A percentile compares a stretch with the other conserved stretches of the same genome.
These are phyloP conservation scores for Endoconidiophora polonica DNA, from an alignment of 2,329 filamentous ascomycete species.

Conservation along the genomic window DNA sequence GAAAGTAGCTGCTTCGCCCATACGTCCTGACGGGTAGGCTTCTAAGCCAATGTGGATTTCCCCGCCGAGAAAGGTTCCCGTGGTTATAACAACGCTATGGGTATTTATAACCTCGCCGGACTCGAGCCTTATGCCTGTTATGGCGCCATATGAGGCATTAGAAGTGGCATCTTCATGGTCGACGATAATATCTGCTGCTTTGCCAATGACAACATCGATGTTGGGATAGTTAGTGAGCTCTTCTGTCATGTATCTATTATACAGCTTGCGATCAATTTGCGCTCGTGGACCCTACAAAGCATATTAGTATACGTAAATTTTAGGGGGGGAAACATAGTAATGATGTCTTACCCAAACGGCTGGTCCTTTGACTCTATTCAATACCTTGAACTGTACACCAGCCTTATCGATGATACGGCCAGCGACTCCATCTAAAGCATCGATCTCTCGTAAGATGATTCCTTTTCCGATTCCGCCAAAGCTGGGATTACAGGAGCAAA, in stretches of 20 bases:
- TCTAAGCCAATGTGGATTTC: constrained; percentile 93
- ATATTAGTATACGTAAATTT: background rate
- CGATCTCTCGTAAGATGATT: constrained; percentile 86
- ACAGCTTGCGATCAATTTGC: constrained; percentile 83
- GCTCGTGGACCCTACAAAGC: constrained; percentile 56
- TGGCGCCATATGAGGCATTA: constrained; percentile 29
- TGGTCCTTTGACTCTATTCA: constrained; percentile 81
- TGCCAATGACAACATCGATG: constrained; percentile 66
- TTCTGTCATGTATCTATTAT: constrained; percentile 78
- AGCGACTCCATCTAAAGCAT: constrained; percentile 81
- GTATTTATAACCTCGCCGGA: constrained; percentile 72
- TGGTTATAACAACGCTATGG: constrained; percentile 78
- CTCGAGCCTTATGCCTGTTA: constrained; percentile 73
- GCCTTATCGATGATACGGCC: constrained; percentile 84
- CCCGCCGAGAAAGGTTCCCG: constrained; percentile 84
- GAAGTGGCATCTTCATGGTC: constrained; percentile 34
- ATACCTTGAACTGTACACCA: constrained; percentile 78
- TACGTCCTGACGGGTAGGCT: constrained; percentile 68
- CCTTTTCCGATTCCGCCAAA: constrained; percentile 98
- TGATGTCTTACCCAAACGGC: constrained; percentile 58
- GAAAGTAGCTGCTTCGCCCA: constrained; percentile 86
- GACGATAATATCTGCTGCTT: constrained; percentile 74
- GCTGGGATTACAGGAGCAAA: constrained; percentile 92
- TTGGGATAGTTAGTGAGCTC: constrained; percentile 67
- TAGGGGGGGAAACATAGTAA: background rate